Evolutionary conservation across 768 basidiomycete species (phyloP).

Genomic region (Suillus bovinus): DNA sequence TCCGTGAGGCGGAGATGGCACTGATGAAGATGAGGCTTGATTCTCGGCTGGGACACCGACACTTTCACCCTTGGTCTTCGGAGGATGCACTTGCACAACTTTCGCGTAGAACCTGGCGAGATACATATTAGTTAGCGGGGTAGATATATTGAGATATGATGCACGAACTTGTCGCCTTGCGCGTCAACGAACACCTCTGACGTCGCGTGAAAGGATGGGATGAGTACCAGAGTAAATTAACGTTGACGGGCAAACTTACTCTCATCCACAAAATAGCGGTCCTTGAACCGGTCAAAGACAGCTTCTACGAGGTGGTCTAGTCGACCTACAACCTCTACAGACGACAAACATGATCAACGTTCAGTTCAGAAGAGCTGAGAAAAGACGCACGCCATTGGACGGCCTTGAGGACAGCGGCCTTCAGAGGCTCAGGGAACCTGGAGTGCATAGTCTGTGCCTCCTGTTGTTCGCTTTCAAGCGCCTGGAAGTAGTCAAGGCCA

Average conservation of each 20-base stretch:
- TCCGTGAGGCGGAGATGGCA: slow-evolving; percentile 43
- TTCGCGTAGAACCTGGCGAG: slow-evolving; percentile 74
- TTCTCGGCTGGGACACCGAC: slow-evolving; percentile 34
- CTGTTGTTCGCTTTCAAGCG: slow-evolving; percentile 85
- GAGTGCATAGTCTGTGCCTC: slow-evolving; percentile 90
- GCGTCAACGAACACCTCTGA: slow-evolving; percentile 89
- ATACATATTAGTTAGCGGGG: slow-evolving; percentile 13
- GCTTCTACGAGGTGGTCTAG: slow-evolving; percentile 94
- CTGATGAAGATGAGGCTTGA: slow-evolving; percentile 42
- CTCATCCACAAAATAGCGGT: slow-evolving; percentile 91
- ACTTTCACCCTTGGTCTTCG: slow-evolving; percentile 47
- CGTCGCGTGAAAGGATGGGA: slow-evolving; percentile 15
- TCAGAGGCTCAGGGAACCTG: slow-evolving; percentile 90
- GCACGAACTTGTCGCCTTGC: slow-evolving; percentile 80
- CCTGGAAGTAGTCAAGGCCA: slow-evolving; percentile 91
- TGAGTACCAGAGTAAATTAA: slow-evolving; percentile 17
- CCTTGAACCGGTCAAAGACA: slow-evolving; percentile 94
- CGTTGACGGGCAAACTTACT: slow-evolving; percentile 53
- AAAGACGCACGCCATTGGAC: slow-evolving; percentile 93
- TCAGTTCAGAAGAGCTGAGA: slow-evolving; percentile 18
- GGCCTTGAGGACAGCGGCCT: slow-evolving; percentile 84
- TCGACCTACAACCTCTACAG: slow-evolving; percentile 91
- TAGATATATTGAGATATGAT: slow-evolving; percentile 3
- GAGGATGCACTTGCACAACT: slow-evolving; percentile 77
- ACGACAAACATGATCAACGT: slow-evolving; percentile 15